Percentiles rank a stretch among this genome's conserved stretches.
Conservation (phyloP, 2,329 filamentous ascomycete species). For the Verticillium tricorpus region DNA sequence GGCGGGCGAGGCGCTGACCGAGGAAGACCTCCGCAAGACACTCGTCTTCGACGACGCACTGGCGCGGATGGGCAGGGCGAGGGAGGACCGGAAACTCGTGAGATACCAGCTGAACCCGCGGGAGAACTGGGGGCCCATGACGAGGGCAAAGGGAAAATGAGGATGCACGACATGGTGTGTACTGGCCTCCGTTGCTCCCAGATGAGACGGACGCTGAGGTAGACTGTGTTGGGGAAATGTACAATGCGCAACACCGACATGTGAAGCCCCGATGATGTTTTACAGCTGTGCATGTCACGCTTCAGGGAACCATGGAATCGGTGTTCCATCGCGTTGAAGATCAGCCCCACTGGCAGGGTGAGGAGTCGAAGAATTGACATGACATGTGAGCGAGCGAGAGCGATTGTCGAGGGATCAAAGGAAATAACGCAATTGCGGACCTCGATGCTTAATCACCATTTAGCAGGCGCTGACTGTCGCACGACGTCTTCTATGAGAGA, state of each 20-base stretch:
- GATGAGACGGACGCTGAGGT: too few relatives aligned
- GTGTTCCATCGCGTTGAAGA: too few relatives aligned
- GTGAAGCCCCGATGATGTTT: too few relatives aligned
- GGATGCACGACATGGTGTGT: conserved; percentile 16
- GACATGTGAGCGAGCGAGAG: not conserved
- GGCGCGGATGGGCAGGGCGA: conserved; percentile 69
- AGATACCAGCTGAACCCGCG: conserved; percentile 88
- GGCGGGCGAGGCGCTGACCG: conserved; percentile 12
- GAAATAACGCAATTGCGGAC: not conserved
- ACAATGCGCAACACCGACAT: too few relatives aligned
- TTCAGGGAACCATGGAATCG: too few relatives aligned
- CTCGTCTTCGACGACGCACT: conserved; percentile 71
- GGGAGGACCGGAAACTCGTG: conserved; percentile 63
- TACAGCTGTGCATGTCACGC: too few relatives aligned
- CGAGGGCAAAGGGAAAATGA: conserved; percentile 55
- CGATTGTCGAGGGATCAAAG: not conserved
- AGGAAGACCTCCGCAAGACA: conserved; percentile 51
- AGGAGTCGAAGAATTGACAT: not conserved
- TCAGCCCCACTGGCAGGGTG: too few relatives aligned
- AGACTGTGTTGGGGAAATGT: too few relatives aligned
- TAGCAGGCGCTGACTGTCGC: not conserved
- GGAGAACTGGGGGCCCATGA: conserved; percentile 91
- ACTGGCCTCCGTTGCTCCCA: too few relatives aligned
- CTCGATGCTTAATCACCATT: not conserved
- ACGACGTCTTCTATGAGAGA: not conserved